Percentiles rank a stretch among this genome's conserved stretches.
These are phyloP conservation scores for Sporothrix schenckii DNA, from an alignment of 2,329 filamentous ascomycete species.

Conservation along the genomic window DNA sequence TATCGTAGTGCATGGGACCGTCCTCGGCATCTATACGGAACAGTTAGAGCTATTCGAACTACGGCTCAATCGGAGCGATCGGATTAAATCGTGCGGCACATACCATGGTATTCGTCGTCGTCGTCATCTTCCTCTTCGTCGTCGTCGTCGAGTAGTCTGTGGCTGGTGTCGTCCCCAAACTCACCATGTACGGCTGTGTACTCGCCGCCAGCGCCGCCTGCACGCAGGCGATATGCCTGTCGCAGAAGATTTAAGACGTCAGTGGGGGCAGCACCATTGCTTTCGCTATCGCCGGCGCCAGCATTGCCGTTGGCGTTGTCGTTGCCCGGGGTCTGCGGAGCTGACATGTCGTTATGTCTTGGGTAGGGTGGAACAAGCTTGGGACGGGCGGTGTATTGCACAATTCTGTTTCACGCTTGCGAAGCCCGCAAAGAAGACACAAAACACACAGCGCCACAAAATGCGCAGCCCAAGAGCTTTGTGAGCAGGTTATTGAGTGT, in stretches of 20 bases:
- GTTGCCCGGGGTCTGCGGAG: slow-evolving; percentile 22
- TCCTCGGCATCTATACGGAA: slow-evolving; percentile 32
- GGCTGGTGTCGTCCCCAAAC: neutral
- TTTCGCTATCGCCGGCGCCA: neutral
- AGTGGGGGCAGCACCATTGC: neutral
- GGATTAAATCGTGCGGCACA: neutral
- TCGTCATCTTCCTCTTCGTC: slow-evolving; percentile 35
- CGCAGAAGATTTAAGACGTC: slow-evolving; percentile 21
- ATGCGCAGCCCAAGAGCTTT: neutral
- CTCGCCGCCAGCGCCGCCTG: slow-evolving; percentile 11
- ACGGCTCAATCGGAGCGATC: neutral
- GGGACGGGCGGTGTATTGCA: slow-evolving; percentile 12
- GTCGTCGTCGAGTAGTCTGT: slow-evolving; percentile 34
- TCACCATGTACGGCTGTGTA: slow-evolving; percentile 9
- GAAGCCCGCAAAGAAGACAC: neutral
- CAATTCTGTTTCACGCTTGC: neutral
- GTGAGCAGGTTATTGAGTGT: slow-evolving; percentile 20
- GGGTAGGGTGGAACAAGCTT: slow-evolving; percentile 18
- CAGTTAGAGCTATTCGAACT: neutral
- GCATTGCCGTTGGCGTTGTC: neutral
- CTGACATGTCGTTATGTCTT: slow-evolving; percentile 26
- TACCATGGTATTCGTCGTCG: slow-evolving; percentile 27
- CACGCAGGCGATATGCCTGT: slow-evolving; percentile 13
- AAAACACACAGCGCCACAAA: neutral
- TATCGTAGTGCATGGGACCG: slow-evolving; percentile 32